Percentiles rank a stretch among this genome's conserved stretches.
Evolutionary conservation across 2,329 filamentous ascomycete genomes (phyloP).

Genomic region (Aspergillus pseudoviridinutans): DNA sequence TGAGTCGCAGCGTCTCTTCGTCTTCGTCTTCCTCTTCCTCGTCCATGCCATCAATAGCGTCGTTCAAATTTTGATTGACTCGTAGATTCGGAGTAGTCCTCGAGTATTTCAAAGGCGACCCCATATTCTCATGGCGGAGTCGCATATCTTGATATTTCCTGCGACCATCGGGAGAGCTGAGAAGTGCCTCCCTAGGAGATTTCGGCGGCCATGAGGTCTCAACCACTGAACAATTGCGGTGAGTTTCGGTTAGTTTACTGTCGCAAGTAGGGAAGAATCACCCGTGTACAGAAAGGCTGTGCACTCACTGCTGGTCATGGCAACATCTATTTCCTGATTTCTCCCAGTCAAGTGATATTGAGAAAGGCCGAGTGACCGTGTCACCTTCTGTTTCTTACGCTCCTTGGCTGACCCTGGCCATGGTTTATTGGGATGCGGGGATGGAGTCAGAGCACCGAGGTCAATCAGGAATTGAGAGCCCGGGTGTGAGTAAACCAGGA

Average conservation of each 20-base stretch:
- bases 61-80: slow-evolving; percentile 28
- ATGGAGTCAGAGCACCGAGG: not conserved
- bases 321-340: not conserved
- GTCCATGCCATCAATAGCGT: slow-evolving; percentile 44
- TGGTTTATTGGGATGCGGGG: not conserved
- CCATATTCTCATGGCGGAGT: slow-evolving; percentile 63
- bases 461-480: not conserved
- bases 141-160: slow-evolving; percentile 67
- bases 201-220: slow-evolving; percentile 58
- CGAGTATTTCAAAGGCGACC: slow-evolving; percentile 58
- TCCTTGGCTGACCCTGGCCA: not conserved
- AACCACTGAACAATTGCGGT: slow-evolving; percentile 28
- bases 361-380: not conserved
- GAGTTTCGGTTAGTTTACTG: slow-evolving; percentile 4
- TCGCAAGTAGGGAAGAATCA: slow-evolving; percentile 1
- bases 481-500: not conserved
- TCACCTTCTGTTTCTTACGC: not conserved
- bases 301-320: slow-evolving; percentile 23
- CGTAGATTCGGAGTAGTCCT: slow-evolving; percentile 40
- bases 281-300: not conserved
- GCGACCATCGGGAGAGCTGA: slow-evolving; percentile 73
- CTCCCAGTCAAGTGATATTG: not conserved
- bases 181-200: slow-evolving; percentile 59
- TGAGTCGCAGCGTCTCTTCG: slow-evolving; percentile 81
- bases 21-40: slow-evolving; percentile 71